phyloP scores from a whole-genome alignment of 176 grass and related monocot species.

The Carex pumila region DNA sequence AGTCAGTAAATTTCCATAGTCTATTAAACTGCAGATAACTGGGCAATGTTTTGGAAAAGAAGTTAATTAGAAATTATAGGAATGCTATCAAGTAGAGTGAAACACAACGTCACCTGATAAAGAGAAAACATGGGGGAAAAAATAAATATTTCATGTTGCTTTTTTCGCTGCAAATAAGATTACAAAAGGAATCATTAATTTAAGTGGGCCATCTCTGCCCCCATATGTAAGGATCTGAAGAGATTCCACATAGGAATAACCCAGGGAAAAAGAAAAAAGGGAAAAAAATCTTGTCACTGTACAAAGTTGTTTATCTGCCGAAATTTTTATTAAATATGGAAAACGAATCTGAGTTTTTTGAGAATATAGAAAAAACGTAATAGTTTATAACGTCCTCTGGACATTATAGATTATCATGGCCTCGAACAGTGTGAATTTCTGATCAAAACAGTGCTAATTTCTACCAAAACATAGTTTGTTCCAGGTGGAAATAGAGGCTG shows the following conservation, averaged over 20 bases:
- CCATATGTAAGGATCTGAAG: neutral
- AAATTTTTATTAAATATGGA: no score
- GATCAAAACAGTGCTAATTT: no score
- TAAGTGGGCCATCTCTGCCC: neutral
- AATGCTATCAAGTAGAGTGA: neutral
- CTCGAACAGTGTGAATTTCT: no score
- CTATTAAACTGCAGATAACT: neutral
- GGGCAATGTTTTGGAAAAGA: neutral
- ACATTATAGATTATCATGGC: no score
- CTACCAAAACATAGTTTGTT: no score
- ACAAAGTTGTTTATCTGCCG: neutral
- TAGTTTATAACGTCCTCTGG: no score
- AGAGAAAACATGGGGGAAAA: neutral
- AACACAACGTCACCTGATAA: neutral
- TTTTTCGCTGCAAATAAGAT: neutral
- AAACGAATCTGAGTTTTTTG: no score
- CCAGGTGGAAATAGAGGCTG: no score
- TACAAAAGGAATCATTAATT: constrained; percentile 4
- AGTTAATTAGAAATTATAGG: neutral
- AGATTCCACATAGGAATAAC: neutral
- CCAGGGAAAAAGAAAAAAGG: neutral
- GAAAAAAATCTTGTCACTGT: neutral
- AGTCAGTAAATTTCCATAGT: neutral
- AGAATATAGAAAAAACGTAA: no score
- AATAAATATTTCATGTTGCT: neutral